Percentiles rank a stretch among this genome's conserved stretches.
Conservation (phyloP, 1,284 basidiomycete species). For the Boletellus deceptivus region DNA sequence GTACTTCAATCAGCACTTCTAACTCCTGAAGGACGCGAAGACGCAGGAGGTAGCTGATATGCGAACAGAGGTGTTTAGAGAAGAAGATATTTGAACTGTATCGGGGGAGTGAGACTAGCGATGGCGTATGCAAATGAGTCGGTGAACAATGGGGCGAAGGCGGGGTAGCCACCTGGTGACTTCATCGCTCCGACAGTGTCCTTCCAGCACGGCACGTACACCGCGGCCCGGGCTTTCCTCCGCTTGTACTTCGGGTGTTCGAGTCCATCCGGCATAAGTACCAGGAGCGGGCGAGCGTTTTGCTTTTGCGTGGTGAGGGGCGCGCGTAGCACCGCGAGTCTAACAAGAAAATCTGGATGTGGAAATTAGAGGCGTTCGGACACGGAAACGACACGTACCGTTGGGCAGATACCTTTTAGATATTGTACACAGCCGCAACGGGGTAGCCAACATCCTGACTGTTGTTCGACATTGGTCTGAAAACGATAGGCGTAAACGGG, state of each 20-base stretch:
- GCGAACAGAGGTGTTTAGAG: slow-evolving; percentile 45
- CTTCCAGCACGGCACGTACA: slow-evolving; percentile 59
- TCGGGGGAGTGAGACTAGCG: slow-evolving; percentile 34
- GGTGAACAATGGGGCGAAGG: slow-evolving; percentile 1
- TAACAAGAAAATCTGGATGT: slow-evolving; percentile 61
- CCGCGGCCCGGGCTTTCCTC: slow-evolving; percentile 42
- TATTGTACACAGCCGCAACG: slow-evolving; percentile 53
- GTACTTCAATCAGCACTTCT: slow-evolving; percentile 45
- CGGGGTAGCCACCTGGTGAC: slow-evolving; percentile 32
- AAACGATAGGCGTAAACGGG: neutral
- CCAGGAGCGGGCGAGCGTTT: slow-evolving; percentile 10
- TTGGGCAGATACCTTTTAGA: slow-evolving; percentile 54
- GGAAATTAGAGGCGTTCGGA: slow-evolving; percentile 3
- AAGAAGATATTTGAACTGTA: slow-evolving; percentile 28
- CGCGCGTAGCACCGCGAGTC: slow-evolving; percentile 50
- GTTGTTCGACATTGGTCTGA: slow-evolving; percentile 1
- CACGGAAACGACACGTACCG: slow-evolving; percentile 40
- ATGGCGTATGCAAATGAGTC: slow-evolving; percentile 5
- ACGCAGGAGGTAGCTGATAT: slow-evolving; percentile 64
- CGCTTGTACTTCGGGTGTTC: slow-evolving; percentile 60
- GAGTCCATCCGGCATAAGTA: slow-evolving; percentile 63
- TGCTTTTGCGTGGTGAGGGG: slow-evolving; percentile 32
- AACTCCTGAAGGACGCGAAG: slow-evolving; percentile 73
- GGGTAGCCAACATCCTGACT: slow-evolving; percentile 73
- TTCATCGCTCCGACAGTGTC: slow-evolving; percentile 39